Evolutionary conservation across 805 yeast genomes (phyloP), one percentile per base, ranked within the genome.

Genomic region (Ogataea trehaloabstinens): DNA sequence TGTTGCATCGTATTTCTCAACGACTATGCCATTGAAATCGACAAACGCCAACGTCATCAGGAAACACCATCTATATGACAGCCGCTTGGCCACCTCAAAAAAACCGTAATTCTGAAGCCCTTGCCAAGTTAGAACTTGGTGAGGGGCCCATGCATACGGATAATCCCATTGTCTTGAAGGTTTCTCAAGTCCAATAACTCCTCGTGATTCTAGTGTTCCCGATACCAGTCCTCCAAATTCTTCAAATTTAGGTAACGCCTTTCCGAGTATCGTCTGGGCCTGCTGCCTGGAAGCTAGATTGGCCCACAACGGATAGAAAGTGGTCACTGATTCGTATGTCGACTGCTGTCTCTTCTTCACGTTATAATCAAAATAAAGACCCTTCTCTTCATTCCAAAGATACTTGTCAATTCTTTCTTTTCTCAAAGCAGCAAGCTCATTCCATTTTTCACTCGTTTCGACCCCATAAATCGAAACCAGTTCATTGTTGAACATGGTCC

Each of bases 61-160:
- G 56, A 73, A 82, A n/a, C 87, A 67, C 99, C 99, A 91, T 48
- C 95, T 72, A 59, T 85, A 85, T 2, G 82, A 80, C 41, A 91
- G 64, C 44, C 98, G 67, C 40, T 81, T 70, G 2, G 91, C 81
- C 13, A 76, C 76, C 3, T 71, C 77, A 3, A 59, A 60, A 55
- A 71, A 85, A 0, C 90, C 93, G 58, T 91, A 93, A 37, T 80
- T 74, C 20, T 60, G 52, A 24, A 91, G 69, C 0, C 97, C 98
- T 31, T 75, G 76, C 99, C 99, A 91, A 1, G 95, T 91, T 38
- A 91, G 61, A 13, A 91, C 86, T 63, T 91, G 99, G 59, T 93
- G 98, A 3, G 99, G 98, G 0, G 98, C 96, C 99, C 99, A 91
- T 2, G 98, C 98, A 56, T 68, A 87, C 2, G 99, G 99, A 61